A percentile compares a stretch with the other conserved stretches of the same genome.
Conservation (phyloP, 768 basidiomycete species). For the Xerocomellus dryophilus region DNA sequence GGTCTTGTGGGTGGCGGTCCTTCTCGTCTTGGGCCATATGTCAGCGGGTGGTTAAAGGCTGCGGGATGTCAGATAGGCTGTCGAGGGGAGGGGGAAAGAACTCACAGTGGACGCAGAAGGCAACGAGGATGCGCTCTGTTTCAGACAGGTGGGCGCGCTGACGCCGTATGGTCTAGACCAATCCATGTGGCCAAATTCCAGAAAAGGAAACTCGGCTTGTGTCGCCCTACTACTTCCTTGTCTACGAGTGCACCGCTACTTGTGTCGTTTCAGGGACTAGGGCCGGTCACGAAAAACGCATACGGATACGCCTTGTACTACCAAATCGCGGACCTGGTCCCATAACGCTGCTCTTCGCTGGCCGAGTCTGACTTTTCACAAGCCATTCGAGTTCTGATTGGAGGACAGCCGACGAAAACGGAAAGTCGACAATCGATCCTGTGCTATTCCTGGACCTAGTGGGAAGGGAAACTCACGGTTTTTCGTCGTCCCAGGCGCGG, state of each 20-base stretch:
- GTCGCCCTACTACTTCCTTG: too few relatives aligned
- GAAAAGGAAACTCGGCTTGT: too few relatives aligned
- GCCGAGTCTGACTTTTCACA: too few relatives aligned
- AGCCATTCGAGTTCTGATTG: neutral
- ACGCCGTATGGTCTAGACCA: neutral
- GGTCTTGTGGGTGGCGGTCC: neutral
- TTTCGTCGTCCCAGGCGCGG: neutral
- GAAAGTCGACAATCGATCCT: neutral
- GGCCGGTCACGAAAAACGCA: too few relatives aligned
- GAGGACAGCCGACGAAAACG: neutral
- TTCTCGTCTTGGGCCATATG: slow-evolving; percentile 32
- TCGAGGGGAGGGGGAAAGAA: neutral
- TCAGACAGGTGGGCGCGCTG: neutral
- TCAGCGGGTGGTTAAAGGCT: neutral
- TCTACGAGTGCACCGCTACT: too few relatives aligned
- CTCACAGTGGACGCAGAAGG: slow-evolving; percentile 9
- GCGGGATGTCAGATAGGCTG: neutral
- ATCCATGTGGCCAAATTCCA: too few relatives aligned
- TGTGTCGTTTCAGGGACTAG: too few relatives aligned
- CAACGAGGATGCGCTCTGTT: neutral
- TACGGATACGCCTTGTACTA: too few relatives aligned
- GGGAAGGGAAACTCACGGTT: neutral
- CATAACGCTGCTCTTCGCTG: too few relatives aligned
- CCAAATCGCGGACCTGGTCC: too few relatives aligned
- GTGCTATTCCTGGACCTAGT: too few relatives aligned